Evolutionary conservation across 139 green algal species (phyloP).

Genomic region (Micractinium conductrix): DNA sequence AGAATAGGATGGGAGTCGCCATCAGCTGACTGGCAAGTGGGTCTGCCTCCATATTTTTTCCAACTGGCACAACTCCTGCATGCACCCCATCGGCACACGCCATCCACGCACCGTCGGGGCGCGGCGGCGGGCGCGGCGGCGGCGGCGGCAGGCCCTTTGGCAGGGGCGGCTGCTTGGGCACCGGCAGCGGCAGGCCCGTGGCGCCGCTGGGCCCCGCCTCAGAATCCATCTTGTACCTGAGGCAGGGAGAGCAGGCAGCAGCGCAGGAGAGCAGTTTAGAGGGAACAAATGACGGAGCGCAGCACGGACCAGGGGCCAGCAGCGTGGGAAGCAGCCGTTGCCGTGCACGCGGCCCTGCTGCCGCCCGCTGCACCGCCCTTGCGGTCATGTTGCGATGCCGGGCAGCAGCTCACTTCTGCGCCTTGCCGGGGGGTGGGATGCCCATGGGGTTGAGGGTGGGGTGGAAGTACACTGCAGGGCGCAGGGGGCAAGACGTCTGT

Average conservation of each 20-base stretch:
- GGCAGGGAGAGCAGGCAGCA: not conserved
- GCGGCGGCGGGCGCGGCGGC: conserved; percentile 46
- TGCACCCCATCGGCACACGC: not conserved
- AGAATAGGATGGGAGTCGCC: not conserved
- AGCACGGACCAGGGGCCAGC: not conserved
- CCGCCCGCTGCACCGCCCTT: too few species aligned
- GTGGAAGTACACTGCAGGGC: conserved; percentile 79
- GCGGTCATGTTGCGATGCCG: too few species aligned
- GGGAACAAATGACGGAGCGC: not conserved
- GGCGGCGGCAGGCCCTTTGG: conserved; percentile 57
- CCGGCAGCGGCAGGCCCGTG: conserved; percentile 48
- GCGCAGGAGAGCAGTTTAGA: not conserved
- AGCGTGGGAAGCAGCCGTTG: not conserved
- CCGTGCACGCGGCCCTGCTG: not conserved
- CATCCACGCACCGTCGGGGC: conserved; percentile 25
- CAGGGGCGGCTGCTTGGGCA: conserved; percentile 71
- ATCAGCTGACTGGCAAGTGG: not conserved
- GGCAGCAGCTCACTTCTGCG: conserved; percentile 57
- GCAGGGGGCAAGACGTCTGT: too few species aligned
- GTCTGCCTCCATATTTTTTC: not conserved
- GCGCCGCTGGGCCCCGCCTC: not conserved
- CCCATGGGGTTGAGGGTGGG: conserved; percentile 74
- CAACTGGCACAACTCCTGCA: not conserved
- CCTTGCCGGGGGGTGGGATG: conserved; percentile 64
- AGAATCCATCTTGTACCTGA: conserved; percentile 30